Evolutionary conservation across 2,329 filamentous ascomycete genomes (phyloP), one percentile per base, ranked within the genome.

Genomic region (Pseudocercospora fijiensis): DNA sequence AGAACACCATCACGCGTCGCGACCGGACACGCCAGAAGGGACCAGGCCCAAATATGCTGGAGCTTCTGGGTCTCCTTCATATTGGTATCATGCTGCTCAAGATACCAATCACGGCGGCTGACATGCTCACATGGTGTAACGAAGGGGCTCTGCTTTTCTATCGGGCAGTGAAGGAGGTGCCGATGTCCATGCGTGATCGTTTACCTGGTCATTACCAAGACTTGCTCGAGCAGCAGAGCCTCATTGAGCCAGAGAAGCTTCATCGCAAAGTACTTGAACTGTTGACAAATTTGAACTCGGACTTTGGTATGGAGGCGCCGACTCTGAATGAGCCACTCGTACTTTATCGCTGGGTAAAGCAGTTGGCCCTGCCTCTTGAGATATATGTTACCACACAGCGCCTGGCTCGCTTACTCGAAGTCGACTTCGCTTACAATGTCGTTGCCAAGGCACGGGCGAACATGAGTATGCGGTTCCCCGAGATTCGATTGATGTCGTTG

Each of bases 41-140:
- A 72, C 86, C 70, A 8, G 72, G 74, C 2, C 92, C 93, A 1
- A 86, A 80, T 58, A 79, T 96, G 37, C 79, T 90, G 47, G 93
- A 96, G 69, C 89, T 89, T 0, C 77, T 98, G 58, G 88, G 83
- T 1, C 75, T 96, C 10, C 92, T 90, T 73, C 97, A 97, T 78
- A 77, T 97, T 33, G 93, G 87, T 1, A 87, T 87, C 41, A 72
- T 95, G 52, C 80, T 96, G 26, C 81, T 96, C 69, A 86, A 89
- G 61, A 81, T 95, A 61, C 92, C 93, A 0, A 82, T 91, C n/a
- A 86, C 88, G 22, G 79, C 94, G 7, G 88, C 87, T 10, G 90
- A 96, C 67, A 77, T 98, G 11, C 83, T 83, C 66, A 73, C 74
- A 51, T 96, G 90, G 87, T 86, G 85, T 16, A 84, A 83, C 55